phyloP scores from a whole-genome alignment of 2,329 filamentous ascomycete species.

The Phoma sp. region DNA sequence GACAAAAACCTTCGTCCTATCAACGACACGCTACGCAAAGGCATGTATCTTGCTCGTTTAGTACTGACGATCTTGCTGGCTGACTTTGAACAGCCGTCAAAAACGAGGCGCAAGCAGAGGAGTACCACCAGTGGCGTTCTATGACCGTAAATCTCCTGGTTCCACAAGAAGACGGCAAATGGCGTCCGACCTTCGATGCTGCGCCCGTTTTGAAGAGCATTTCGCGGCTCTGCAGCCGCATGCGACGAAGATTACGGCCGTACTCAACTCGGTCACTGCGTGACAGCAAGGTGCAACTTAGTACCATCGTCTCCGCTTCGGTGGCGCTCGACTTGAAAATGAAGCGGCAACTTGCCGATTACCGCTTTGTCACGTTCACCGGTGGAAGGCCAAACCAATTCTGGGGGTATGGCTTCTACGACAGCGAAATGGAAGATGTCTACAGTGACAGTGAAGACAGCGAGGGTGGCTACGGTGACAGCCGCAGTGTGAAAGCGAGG shows the following conservation, averaged over 20 bases:
- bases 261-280: constrained; percentile 39
- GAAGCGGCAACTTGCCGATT: constrained; percentile 46
- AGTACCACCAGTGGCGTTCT: constrained; percentile 46
- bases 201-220: constrained; percentile 44
- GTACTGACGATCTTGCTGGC: neutral
- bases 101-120: constrained; percentile 44
- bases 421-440: constrained; percentile 48
- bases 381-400: constrained; percentile 41
- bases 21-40: constrained; percentile 46
- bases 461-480: constrained; percentile 18
- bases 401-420: constrained; percentile 45
- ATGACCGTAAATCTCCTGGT: constrained; percentile 46
- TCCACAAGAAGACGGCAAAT: constrained; percentile 45
- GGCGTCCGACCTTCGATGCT: constrained; percentile 45
- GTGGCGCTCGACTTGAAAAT: constrained; percentile 47
- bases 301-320: constrained; percentile 44
- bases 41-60: constrained; percentile 18
- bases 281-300: constrained; percentile 40
- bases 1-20: constrained; percentile 44
- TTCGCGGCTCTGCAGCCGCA: constrained; percentile 36
- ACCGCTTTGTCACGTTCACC: constrained; percentile 46
- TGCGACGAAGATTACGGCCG: constrained; percentile 41
- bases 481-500: constrained; percentile 23
- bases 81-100: constrained; percentile 40
- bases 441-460: constrained; percentile 36